These are phyloP conservation scores for Neolecta irregularis DNA, from an alignment of 1,139 yeast genomes.

Conservation along the genomic window DNA sequence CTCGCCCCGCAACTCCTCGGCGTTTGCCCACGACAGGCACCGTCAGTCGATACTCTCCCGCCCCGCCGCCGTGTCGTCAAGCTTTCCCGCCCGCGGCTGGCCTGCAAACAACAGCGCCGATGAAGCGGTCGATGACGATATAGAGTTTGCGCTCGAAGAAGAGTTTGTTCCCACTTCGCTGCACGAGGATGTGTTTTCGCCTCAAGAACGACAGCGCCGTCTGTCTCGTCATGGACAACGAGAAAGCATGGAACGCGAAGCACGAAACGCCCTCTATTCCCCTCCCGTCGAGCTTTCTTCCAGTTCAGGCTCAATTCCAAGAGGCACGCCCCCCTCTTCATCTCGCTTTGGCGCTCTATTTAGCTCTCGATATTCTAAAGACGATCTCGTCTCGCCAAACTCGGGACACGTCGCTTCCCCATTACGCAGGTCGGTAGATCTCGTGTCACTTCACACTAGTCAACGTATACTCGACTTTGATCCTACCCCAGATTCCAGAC, in stretches of 20 bases:
- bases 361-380: constrained; percentile 1
- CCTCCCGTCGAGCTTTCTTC: too few species aligned
- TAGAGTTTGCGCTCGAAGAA: constrained; percentile 35
- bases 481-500: too few species aligned
- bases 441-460: too few species aligned
- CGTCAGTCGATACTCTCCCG: neutral
- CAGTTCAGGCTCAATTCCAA: too few species aligned
- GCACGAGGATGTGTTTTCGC: constrained; percentile 59
- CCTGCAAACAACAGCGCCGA: constrained; percentile 28
- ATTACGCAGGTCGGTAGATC: too few species aligned
- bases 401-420: too few species aligned
- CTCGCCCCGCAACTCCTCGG: neutral
- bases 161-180: constrained; percentile 68
- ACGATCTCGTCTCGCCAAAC: too few species aligned
- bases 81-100: constrained; percentile 1
- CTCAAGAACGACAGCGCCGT: constrained; percentile 56
- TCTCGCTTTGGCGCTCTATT: constrained; percentile 11
- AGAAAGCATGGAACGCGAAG: too few species aligned
- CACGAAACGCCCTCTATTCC: too few species aligned
- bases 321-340: constrained; percentile 6
- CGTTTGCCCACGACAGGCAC: constrained; percentile 1
- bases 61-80: neutral
- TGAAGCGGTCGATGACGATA: constrained; percentile 28
- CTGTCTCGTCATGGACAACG: constrained; percentile 41
- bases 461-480: too few species aligned